Conservation (phyloP, 2,329 filamentous ascomycete genomes). For the Trichoderma polysporum region DNA sequence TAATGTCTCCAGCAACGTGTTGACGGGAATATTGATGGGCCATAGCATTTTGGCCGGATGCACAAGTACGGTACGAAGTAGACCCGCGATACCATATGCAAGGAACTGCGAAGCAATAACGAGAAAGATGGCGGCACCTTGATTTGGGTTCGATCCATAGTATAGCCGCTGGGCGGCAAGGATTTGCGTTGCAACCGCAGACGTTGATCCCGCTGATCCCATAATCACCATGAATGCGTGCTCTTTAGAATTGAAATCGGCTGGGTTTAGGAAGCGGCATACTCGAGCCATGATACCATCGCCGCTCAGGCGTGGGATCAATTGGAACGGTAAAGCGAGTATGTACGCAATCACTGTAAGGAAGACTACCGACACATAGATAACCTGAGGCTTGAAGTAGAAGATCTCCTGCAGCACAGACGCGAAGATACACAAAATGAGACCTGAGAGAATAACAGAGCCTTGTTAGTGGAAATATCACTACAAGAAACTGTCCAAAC, state of each 20-base stretch:
- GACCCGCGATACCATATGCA: constrained; percentile 49
- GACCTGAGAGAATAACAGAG: constrained; percentile 10
- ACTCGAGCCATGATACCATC: constrained; percentile 10
- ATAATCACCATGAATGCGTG: constrained; percentile 42
- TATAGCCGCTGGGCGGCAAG: constrained; percentile 48
- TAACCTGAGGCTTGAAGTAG: constrained; percentile 29
- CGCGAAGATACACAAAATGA: constrained; percentile 27
- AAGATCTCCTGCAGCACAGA: constrained; percentile 28
- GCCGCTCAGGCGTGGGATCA: constrained; percentile 23
- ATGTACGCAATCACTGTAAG: constrained; percentile 25
- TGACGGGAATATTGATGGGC: constrained; percentile 32
- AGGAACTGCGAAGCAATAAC: constrained; percentile 49
- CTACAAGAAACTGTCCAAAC: not conserved
- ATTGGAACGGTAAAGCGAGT: not conserved
- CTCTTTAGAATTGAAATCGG: constrained; percentile 31
- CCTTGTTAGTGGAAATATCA: not conserved
- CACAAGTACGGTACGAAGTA: constrained; percentile 46
- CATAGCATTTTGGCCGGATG: constrained; percentile 47
- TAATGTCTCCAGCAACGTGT: constrained; percentile 32
- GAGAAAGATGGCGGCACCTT: constrained; percentile 44
- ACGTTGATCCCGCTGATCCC: constrained; percentile 42
- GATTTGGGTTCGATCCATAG: constrained; percentile 42
- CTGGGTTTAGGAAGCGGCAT: constrained; percentile 23
- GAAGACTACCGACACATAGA: constrained; percentile 29
- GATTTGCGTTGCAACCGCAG: constrained; percentile 35